phyloP scores from a whole-genome alignment of 352 stramenopile genomes.

The Pythium apleroticum region DNA sequence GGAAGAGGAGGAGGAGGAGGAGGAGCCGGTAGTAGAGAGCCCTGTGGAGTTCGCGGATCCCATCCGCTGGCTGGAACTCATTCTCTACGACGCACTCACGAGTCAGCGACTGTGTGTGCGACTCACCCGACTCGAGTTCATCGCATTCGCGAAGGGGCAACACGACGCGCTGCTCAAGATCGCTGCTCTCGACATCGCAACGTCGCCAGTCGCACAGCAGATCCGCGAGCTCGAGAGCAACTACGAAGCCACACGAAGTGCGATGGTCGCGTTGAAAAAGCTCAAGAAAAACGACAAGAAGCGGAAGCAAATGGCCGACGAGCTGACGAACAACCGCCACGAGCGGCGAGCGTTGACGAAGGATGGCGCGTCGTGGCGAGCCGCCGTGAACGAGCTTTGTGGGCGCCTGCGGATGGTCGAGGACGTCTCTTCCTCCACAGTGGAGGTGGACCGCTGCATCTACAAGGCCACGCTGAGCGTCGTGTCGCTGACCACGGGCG shows the following conservation, averaged over 20 bases:
- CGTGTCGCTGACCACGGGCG: constrained; percentile 28
- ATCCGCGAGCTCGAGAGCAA: constrained; percentile 16
- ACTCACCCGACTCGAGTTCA: constrained; percentile 40
- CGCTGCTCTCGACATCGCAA: constrained; percentile 32
- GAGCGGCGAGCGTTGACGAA: constrained; percentile 27
- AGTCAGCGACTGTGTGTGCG: constrained; percentile 20
- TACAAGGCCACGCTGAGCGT: constrained; percentile 38
- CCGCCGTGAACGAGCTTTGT: constrained; percentile 39
- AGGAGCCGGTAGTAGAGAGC: background rate
- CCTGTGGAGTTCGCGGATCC: background rate
- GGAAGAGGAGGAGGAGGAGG: background rate
- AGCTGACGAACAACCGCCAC: constrained; percentile 22
- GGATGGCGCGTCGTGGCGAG: constrained; percentile 34
- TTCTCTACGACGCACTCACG: constrained; percentile 39
- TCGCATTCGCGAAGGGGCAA: constrained; percentile 41
- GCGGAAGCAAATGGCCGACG: constrained; percentile 21
- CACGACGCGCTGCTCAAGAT: constrained; percentile 43
- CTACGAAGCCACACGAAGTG: constrained; percentile 5
- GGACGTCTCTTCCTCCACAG: background rate
- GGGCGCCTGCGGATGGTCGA: constrained; percentile 20
- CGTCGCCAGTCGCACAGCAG: constrained; percentile 16
- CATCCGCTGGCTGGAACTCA: constrained; percentile 29
- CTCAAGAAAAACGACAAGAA: constrained; percentile 38
- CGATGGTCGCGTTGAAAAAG: constrained; percentile 14
- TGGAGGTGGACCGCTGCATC: constrained; percentile 43